Evolutionary conservation across 1,284 basidiomycete species (phyloP).

Genomic region (Moesziomyces sp.): DNA sequence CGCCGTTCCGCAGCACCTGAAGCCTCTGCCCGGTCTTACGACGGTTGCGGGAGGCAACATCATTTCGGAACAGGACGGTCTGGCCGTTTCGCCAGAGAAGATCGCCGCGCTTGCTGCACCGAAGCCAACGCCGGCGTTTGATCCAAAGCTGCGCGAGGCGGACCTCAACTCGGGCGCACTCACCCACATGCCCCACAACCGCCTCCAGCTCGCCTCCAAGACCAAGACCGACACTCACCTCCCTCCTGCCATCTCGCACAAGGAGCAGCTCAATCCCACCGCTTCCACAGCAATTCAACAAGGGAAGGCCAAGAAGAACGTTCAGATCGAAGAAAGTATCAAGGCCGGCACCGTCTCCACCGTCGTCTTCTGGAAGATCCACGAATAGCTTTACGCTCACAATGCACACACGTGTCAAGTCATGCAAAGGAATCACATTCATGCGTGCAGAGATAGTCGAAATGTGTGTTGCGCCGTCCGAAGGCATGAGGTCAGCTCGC

Average conservation of each 20-base stretch:
- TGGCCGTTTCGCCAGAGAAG: conserved; percentile 22
- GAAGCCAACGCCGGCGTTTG: conserved; percentile 7
- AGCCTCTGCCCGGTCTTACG: conserved; percentile 69
- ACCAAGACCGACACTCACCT: conserved; percentile 44
- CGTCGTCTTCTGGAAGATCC: conserved; percentile 59
- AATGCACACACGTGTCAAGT: no score
- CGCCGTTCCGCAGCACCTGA: conserved; percentile 75
- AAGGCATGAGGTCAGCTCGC: no score
- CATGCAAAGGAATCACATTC: no score
- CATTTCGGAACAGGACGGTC: conserved; percentile 28
- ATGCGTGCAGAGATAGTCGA: no score
- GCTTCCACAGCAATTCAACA: background rate
- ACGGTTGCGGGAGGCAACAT: conserved; percentile 19
- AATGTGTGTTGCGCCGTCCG: no score
- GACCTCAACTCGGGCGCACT: conserved; percentile 56
- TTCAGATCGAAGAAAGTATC: conserved; percentile 53
- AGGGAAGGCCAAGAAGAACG: conserved; percentile 41
- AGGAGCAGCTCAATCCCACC: conserved; percentile 10
- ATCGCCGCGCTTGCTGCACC: conserved; percentile 13
- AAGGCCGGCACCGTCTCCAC: conserved; percentile 54
- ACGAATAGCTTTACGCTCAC: conserved; percentile 10
- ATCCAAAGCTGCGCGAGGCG: conserved; percentile 47
- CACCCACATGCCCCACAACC: conserved; percentile 63
- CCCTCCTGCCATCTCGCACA: conserved; percentile 17
- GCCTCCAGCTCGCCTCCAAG: conserved; percentile 55